Percentiles rank a stretch among this genome's conserved stretches.
These are phyloP conservation scores for Emmonsia crescens DNA, from an alignment of 2,329 filamentous ascomycete species.

Conservation along the genomic window DNA sequence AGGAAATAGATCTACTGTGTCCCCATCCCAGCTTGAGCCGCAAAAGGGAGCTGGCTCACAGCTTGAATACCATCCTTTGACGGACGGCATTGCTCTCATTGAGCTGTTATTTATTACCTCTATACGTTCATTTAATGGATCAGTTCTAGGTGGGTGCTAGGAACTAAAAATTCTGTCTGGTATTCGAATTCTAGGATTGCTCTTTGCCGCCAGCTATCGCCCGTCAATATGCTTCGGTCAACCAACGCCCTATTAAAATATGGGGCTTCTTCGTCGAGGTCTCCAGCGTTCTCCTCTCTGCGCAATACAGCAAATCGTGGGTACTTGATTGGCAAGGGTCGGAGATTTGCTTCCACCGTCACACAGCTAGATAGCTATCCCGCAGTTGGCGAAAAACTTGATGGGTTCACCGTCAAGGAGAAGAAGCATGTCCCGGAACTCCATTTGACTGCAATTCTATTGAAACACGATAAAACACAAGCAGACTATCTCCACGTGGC, in stretches of 20 bases:
- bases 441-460: slow-evolving; percentile 78
- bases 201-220: background rate
- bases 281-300: background rate
- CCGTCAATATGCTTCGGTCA: slow-evolving; percentile 8
- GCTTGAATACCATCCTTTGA: background rate
- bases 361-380: slow-evolving; percentile 68
- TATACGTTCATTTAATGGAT: background rate
- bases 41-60: background rate
- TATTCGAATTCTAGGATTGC: too few species aligned
- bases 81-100: background rate
- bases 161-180: background rate
- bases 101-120: background rate
- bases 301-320: background rate
- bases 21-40: background rate
- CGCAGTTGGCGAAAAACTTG: slow-evolving; percentile 69
- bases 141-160: background rate
- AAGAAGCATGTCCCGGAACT: slow-evolving; percentile 90
- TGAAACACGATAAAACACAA: slow-evolving; percentile 89
- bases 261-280: background rate
- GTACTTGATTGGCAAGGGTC: background rate
- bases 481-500: slow-evolving; percentile 95
- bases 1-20: background rate
- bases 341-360: slow-evolving; percentile 45
- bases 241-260: slow-evolving; percentile 4
- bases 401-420: slow-evolving; percentile 85